phyloP scores from a whole-genome alignment of 2,329 filamentous ascomycete genomes.

The Corynespora cassiicola region DNA sequence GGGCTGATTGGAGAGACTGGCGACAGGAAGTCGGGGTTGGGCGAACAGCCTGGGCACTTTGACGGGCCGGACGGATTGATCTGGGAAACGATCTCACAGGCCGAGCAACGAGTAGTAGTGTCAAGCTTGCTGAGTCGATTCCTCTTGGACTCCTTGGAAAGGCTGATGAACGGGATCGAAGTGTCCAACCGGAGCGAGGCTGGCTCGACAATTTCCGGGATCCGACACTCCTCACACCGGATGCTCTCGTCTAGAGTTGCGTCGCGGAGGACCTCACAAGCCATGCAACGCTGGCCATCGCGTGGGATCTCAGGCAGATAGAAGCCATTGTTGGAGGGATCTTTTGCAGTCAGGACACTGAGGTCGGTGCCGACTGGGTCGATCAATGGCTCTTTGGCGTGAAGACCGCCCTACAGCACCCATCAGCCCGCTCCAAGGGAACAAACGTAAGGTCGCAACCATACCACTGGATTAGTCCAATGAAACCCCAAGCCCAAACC shows the following conservation, averaged over 20 bases:
- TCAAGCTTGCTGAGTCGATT: background rate
- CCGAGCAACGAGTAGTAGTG: slow-evolving; percentile 22
- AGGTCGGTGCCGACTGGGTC: slow-evolving; percentile 26
- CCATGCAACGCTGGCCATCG: slow-evolving; percentile 18
- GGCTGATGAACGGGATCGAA: slow-evolving; percentile 13
- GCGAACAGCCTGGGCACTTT: slow-evolving; percentile 21
- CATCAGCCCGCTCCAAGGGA: background rate
- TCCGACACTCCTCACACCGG: slow-evolving; percentile 29
- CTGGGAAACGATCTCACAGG: slow-evolving; percentile 26
- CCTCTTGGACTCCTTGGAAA: slow-evolving; percentile 10
- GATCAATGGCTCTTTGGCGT: slow-evolving; percentile 13
- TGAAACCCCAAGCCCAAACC: too few relatives aligned
- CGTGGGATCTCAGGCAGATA: slow-evolving; percentile 12
- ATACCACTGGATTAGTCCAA: too few relatives aligned
- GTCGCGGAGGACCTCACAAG: slow-evolving; percentile 31
- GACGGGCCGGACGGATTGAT: slow-evolving; percentile 17
- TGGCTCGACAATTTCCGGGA: slow-evolving; percentile 8
- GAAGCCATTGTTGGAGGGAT: slow-evolving; percentile 13
- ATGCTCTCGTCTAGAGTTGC: slow-evolving; percentile 25
- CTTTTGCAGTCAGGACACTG: slow-evolving; percentile 27
- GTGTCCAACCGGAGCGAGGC: background rate
- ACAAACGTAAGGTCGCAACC: background rate
- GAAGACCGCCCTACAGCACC: slow-evolving; percentile 1
- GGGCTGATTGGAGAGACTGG: slow-evolving; percentile 12
- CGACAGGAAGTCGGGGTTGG: slow-evolving; percentile 11